phyloP scores from a whole-genome alignment of 306 rosid species.

The Cicer cuneatum region DNA sequence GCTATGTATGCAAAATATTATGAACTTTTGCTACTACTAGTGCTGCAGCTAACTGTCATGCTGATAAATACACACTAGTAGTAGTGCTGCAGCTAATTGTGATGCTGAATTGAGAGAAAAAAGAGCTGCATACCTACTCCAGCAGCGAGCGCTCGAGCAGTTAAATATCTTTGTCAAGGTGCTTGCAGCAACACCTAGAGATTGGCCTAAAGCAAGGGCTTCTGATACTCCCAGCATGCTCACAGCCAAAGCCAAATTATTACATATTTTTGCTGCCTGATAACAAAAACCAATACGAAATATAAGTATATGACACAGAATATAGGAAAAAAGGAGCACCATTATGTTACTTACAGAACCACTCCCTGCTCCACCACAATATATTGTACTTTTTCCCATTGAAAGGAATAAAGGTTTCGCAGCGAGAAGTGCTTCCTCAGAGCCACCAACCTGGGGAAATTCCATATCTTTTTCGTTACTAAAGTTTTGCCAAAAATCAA shows the following conservation, averaged over 20 bases:
- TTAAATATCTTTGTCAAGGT: constrained; percentile 84
- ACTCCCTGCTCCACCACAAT: constrained; percentile 90
- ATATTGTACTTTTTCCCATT: constrained; percentile 84
- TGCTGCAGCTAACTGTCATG: not conserved
- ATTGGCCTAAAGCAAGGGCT: constrained; percentile 92
- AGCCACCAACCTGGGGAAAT: constrained; percentile 85
- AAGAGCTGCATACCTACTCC: constrained; percentile 82
- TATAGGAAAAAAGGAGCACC: constrained; percentile 11
- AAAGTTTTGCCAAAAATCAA: constrained; percentile 15
- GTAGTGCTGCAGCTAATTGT: not conserved
- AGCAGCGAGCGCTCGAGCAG: constrained; percentile 93
- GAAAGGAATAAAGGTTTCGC: constrained; percentile 73
- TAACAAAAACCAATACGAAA: constrained; percentile 37
- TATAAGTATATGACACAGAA: not conserved
- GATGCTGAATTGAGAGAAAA: constrained; percentile 25
- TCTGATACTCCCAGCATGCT: constrained; percentile 98
- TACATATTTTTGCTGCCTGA: constrained; percentile 95
- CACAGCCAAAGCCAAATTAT: constrained; percentile 90
- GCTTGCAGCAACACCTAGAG: constrained; percentile 75
- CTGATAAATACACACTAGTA: not conserved
- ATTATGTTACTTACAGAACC: constrained; percentile 80
- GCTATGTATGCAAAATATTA: constrained; percentile 1
- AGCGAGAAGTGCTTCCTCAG: constrained; percentile 73
- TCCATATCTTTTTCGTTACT: constrained; percentile 42
- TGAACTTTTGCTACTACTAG: not conserved